Base-by-base conservation (phyloP, 176 grass and related monocot species). In the Melocanna baccifera region DNA sequence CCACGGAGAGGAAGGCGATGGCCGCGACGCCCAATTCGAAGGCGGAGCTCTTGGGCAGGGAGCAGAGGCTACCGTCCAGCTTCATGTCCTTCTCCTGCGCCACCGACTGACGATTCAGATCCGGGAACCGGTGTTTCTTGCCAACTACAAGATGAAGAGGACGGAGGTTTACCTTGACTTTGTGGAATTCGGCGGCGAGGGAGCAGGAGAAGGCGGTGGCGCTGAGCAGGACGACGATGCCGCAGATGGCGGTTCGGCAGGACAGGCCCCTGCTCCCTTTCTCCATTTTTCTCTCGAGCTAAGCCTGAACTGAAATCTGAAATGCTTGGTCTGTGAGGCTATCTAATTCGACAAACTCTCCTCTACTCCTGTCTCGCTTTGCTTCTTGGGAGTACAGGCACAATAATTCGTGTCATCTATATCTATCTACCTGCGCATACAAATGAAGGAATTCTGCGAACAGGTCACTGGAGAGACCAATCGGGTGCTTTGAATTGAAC, bases 61-160 rank as follows among this genome's bases (percentile, higher is more conserved):
- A 98, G 90, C 96, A 98, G 26, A 96, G 91, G 83, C 87, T 94
- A 39, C 96, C 96, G 41, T 98, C 96, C 29, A 98, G 16, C 64
- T 92, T 98, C 89, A 98, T 84, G 75, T 92, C 89, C 85, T 79
- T 76, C 25, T 46, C 89, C 95, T 98, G 89, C 67, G 37, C 62
- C 65, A 62, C 34, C 61, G 28, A 66, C 37, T 7, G 2, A 47
- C 55, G 29, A 37, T 19, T 83, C 88, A 92, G 86, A 92, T 92
- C 83, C 78, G 62, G 15, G 19, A 83, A 73, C n/a, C 36, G 59
- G 32, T 8, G 43, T 40, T 15, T 53, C 23, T 55, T 14, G 65
- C 52, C 23, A 62, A 81, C 37, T 20, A 18, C 67, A 2, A 51
- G 42, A 30, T 8, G 73, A 26, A 9, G 23, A 20, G 5, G 1